phyloP scores from a whole-genome alignment of 73 alveolate species.

The Paramecium sexaurelia region DNA sequence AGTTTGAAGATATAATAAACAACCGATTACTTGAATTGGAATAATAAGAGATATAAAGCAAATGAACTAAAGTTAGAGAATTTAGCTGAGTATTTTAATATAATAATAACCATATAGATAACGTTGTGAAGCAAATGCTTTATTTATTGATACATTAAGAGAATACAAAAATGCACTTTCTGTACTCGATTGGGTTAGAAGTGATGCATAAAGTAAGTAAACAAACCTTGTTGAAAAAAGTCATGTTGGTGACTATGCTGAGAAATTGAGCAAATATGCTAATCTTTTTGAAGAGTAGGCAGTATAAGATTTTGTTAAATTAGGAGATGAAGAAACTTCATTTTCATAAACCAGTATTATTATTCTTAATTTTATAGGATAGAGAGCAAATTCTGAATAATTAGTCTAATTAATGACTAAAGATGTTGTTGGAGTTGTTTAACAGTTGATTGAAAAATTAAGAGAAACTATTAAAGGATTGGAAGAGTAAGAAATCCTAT shows the following conservation, averaged over 20 bases:
- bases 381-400: not conserved
- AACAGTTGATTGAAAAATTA: slow-evolving; percentile 25
- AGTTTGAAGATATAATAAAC: slow-evolving; percentile 35
- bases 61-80: slow-evolving; percentile 28
- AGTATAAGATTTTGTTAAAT: slow-evolving; percentile 43
- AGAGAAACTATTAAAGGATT: slow-evolving; percentile 54
- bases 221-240: not conserved
- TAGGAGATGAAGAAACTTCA: slow-evolving; percentile 21
- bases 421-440: slow-evolving; percentile 28
- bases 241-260: slow-evolving; percentile 53
- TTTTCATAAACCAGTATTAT: not conserved
- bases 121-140: slow-evolving; percentile 54
- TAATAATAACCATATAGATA: not conserved
- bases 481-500: slow-evolving; percentile 27
- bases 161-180: slow-evolving; percentile 53
- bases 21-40: slow-evolving; percentile 57
- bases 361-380: not conserved
- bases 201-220: slow-evolving; percentile 33
- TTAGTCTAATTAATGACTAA: slow-evolving; percentile 25
- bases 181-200: slow-evolving; percentile 49
- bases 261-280: slow-evolving; percentile 42
- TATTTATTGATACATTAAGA: slow-evolving; percentile 43
- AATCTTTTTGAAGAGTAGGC: slow-evolving; percentile 54
- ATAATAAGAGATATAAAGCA: slow-evolving; percentile 50
- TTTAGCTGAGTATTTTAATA: not conserved